These are phyloP conservation scores for Trypanosoma scelopori DNA, from an alignment of 208 protist species.

Conservation along the genomic window DNA sequence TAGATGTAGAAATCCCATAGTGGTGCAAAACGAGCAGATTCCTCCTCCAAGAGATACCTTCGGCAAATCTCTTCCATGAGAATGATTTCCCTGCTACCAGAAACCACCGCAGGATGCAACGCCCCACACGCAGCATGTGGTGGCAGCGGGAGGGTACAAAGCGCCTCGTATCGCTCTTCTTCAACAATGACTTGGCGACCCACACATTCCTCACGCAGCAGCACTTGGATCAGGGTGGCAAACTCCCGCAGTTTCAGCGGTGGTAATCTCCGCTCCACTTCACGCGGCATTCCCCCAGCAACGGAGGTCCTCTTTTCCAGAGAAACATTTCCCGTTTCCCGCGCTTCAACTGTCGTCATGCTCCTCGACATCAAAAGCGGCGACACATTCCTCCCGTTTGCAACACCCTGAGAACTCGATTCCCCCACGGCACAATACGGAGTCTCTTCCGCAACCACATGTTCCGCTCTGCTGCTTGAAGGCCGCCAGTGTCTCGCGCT, in stretches of 20 bases:
- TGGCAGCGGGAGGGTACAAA: conserved; percentile 32
- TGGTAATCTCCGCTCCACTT: not conserved
- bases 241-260: conserved; percentile 8
- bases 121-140: not conserved
- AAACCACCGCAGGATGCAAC: conserved; percentile 13
- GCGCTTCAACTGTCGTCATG: not conserved
- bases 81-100: conserved; percentile 13
- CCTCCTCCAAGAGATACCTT: conserved; percentile 29
- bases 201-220: conserved; percentile 52
- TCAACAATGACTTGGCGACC: conserved; percentile 47
- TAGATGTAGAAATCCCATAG: conserved; percentile 26
- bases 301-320: not conserved
- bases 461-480: not conserved
- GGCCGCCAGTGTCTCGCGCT: not conserved
- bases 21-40: conserved; percentile 1
- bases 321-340: not conserved
- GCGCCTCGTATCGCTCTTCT: conserved; percentile 37
- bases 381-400: not conserved
- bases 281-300: not conserved
- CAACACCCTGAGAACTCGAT: too few species aligned
- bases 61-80: conserved; percentile 38
- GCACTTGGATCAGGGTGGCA: conserved; percentile 19
- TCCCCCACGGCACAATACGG: too few species aligned
- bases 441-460: not conserved
- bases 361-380: not conserved